These are phyloP conservation scores for Pseudocohnilembus persalinus DNA, from an alignment of 169 alveolate species.

Conservation along the genomic window DNA sequence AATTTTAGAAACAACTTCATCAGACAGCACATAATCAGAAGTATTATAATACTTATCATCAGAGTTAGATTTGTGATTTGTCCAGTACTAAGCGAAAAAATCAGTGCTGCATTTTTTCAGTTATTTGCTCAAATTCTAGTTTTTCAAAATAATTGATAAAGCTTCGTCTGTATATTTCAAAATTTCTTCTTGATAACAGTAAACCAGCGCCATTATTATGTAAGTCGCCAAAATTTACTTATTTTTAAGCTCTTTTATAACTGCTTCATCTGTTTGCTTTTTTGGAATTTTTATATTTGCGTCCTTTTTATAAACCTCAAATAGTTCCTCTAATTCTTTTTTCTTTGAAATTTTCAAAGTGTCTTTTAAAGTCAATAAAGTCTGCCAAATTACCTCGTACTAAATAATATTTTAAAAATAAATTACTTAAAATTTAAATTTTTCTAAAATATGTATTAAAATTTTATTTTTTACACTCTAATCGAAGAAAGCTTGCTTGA, in stretches of 20 bases:
- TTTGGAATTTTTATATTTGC: neutral
- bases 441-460: no score
- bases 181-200: neutral
- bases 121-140: neutral
- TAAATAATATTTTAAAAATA: no score
- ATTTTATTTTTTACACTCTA: neutral
- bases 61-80: neutral
- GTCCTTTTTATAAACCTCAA: neutral
- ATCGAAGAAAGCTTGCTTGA: neutral
- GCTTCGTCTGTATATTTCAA: neutral
- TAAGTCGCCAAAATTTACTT: neutral
- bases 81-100: neutral
- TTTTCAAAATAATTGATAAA: no score
- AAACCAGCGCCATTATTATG: neutral
- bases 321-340: neutral
- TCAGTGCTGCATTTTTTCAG: no score
- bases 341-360: neutral
- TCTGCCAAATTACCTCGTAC: neutral
- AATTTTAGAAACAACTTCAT: neutral
- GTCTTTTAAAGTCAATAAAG: neutral
- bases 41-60: neutral
- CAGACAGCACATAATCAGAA: neutral
- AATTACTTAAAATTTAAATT: no score
- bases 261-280: neutral
- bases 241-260: neutral